Base-by-base conservation (phyloP, 192 early-diverging fungal genomes). In the Entomortierella lignicola region DNA sequence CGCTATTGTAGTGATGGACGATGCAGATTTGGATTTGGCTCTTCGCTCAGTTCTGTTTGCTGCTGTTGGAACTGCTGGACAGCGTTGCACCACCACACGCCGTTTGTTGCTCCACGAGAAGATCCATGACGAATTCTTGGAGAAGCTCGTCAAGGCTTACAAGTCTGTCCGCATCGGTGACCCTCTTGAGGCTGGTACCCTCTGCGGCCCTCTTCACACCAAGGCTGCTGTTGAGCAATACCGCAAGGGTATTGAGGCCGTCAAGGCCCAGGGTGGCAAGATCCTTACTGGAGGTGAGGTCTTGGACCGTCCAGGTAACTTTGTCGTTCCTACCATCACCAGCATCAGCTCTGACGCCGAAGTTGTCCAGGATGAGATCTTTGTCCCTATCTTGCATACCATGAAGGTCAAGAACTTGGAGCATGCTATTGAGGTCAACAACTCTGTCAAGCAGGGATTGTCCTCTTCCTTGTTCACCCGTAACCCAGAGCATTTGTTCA, bases 161-260 rank as follows among this genome's bases (percentile, higher is more conserved):
- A 66, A 71, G 30, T 94, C 96, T 69, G 90, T 98, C 74, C 88
- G 86, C 50, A 89, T 98, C 41, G 97, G 97, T 59, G 90, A 97
- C 81, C 97, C 97, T 17, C 82, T 95, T 23, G 86, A 94, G 55
- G 67, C 88, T 10, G 92, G 94, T 21, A 87, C 92, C 27, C 88
- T 98, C 32, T 97, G 95, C 80, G 97, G 97, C 21, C 97, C 97
- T 1, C 85, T 98, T 30, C 97, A 98, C 83, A 95, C 96, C 71
- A 86, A 88, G 61, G 82, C 83, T n/a, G 92, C 96, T 8, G 94
- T 98, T 8, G 82, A 86, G 44, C 84, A 85, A 25, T 98, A 89
- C 82, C 81, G 89, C 60, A 77, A 91, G 41, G 92, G 92, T 8
- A 84, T 97, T n/a, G 85, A 90, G 55, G 86, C 87, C n/a, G 91